phyloP scores from a whole-genome alignment of 2,329 filamentous ascomycete species.

The Colletotrichum tamarilloi region DNA sequence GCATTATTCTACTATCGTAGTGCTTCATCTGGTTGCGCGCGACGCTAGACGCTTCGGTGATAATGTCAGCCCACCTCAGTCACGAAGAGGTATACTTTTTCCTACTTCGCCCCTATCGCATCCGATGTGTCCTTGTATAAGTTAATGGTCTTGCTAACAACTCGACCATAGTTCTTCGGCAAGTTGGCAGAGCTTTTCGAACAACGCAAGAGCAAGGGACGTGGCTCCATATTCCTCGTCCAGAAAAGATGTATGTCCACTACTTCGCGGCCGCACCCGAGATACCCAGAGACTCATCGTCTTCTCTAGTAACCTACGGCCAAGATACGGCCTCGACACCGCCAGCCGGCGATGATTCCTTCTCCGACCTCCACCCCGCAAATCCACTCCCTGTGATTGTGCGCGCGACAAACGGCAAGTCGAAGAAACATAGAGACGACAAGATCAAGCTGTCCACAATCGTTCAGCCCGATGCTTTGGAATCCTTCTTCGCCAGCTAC shows the following conservation, averaged over 20 bases:
- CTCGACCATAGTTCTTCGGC: conserved; percentile 74
- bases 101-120: not conserved
- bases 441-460: conserved; percentile 86
- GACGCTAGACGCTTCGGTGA: conserved; percentile 9
- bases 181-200: conserved; percentile 76
- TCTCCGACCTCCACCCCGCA: conserved; percentile 70
- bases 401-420: conserved; percentile 85
- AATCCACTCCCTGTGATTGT: conserved; percentile 79
- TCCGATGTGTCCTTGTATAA: not conserved
- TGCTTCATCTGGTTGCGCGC: not conserved
- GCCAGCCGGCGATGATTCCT: conserved; percentile 54
- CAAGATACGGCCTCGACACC: conserved; percentile 54
- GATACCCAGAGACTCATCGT: not conserved
- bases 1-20: not conserved
- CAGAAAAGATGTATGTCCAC: conserved; percentile 77
- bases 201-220: conserved; percentile 72
- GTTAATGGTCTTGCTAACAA: conserved; percentile 9
- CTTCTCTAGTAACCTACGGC: conserved; percentile 53
- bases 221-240: conserved; percentile 79
- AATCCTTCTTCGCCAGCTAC: conserved; percentile 85
- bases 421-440: conserved; percentile 63
- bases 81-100: conserved; percentile 66
- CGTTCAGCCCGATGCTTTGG: conserved; percentile 80
- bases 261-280: not conserved
- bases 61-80: conserved; percentile 60